Base-by-base conservation (phyloP, 2,329 filamentous ascomycete species). In the Helotiales sp. region DNA sequence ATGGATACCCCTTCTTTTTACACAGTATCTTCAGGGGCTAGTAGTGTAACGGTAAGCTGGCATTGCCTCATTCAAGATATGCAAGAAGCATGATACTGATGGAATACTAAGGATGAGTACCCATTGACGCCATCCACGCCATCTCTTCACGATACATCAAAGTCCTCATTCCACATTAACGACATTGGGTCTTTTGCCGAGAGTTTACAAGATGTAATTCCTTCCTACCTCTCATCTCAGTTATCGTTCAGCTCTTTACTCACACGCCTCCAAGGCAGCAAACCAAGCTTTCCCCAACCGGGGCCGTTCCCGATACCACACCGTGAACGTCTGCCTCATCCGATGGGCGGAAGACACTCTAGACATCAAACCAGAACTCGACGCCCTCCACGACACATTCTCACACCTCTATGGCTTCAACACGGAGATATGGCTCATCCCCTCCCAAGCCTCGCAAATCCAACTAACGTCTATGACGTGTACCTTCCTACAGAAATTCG, bases 311-410 rank as follows among this genome's bases (percentile, higher is more conserved):
- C 80, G 86, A 64, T 88, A 88, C 76, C 82, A 79, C 66, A 86
- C 85, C 61, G 85, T 88, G 3, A 82, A 86, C 64, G 82, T 82
- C 2, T 78, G 88, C 20, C 78, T 88, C 45, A 77, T 88, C 26
- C 84, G 87, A 75, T 88, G 86, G 86, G 83, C 82, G 57, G 84
- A 80, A 2, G 86, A 88, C 69, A 86, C 88, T 65, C 77, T 88
- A 8, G 86, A 64, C 11, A 68, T 87, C 17, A 78, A 87, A 15
- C 84, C 85, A 1, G 86, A 88, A 74, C 77, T 88, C 20, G 84
- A 87, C 69, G 83, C 87, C 65, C 76, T 88, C 45, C 83, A 86
- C 68, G 82, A 82, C 86, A 84, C 71, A 75, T 88, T 40, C 82
- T 81, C 26, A 81, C 85, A 63, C 67, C 24, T 64, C 13, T 88